A percentile compares a stretch with the other conserved stretches of the same genome.
Conservation (phyloP, 2,329 filamentous ascomycete genomes). For the Penicillium verrucosum region DNA sequence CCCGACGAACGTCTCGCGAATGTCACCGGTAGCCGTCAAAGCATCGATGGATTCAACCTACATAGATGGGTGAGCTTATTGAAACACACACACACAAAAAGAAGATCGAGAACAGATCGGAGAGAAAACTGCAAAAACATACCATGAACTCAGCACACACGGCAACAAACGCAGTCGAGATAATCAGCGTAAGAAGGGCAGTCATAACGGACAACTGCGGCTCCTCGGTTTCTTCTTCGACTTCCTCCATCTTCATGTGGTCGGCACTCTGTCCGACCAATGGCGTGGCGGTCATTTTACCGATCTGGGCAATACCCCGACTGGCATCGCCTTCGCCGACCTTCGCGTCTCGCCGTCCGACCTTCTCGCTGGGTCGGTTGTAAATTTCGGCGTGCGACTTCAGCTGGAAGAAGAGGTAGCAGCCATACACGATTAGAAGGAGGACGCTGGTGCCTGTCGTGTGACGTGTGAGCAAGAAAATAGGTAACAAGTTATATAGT, state of each 20-base stretch:
- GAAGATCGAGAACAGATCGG: not conserved
- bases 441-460: slow-evolving; percentile 61
- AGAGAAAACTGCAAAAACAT: not conserved
- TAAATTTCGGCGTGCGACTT: slow-evolving; percentile 80
- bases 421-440: slow-evolving; percentile 75
- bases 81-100: not conserved
- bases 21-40: slow-evolving; percentile 46
- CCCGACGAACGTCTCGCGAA: slow-evolving; percentile 61
- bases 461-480: not conserved
- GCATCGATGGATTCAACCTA: slow-evolving; percentile 55
- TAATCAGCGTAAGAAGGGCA: slow-evolving; percentile 66
- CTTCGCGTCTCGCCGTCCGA: slow-evolving; percentile 54
- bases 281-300: slow-evolving; percentile 49
- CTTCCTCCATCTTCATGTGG: slow-evolving; percentile 50
- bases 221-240: slow-evolving; percentile 69
- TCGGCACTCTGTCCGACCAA: slow-evolving; percentile 51
- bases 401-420: slow-evolving; percentile 87
- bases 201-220: slow-evolving; percentile 71
- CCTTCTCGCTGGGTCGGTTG: slow-evolving; percentile 74
- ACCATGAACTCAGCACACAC: slow-evolving; percentile 68
- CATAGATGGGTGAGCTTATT: not conserved
- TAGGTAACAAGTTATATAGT: too few species aligned
- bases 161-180: slow-evolving; percentile 75
- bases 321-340: slow-evolving; percentile 50
- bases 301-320: slow-evolving; percentile 52